Evolutionary conservation across 192 early-diverging fungal species (phyloP), one percentile per base, ranked within the genome.

Genomic region (Rhizophlyctis rosea): DNA sequence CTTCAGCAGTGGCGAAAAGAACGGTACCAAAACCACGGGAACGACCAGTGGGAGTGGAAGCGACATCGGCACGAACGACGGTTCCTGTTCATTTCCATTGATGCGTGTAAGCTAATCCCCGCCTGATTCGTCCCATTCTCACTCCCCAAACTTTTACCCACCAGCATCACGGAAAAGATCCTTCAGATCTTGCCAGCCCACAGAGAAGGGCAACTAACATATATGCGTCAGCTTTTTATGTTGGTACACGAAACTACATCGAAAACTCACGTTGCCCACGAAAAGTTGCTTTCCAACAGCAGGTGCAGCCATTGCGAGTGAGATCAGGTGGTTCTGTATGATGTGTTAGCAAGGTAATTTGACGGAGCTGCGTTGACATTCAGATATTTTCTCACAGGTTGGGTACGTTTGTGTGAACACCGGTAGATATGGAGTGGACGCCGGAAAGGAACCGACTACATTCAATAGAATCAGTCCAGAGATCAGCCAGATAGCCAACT

Each of bases 121-220:
- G 27, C 4, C 4, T 27, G n/a, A 27, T 24, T 50, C 4, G 4
- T 24, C 49, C 4, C n/a, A 5, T n/a, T 50, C 27, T 3, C 5
- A 11, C 49, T n/a, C 49, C 27, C n/a, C 4, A 28, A 16, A 63
- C 27, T 16, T 27, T 33, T 30, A 35, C 49, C 47, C 55, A 73
- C 74, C 70, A 59, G 67, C 62, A 49, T 71, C 67, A 57, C 70
- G 66, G 62, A 73, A 73, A 32, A 76, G 67, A 47, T 73, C 70
- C 69, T 73, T 61, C 14, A 62, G 61, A 47, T 89, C 87, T 69
- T 90, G 89, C 89, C 87, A 90, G 50, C 82, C 71, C n/a, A 88
- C 78, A 47, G 76, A 64, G 54, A 86, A 91, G 2, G 89, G 88
- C 34, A 91, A 65, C 84, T 91, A 53, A n/a, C 30, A 9, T 16